These are phyloP conservation scores for Penicillium olsonii DNA, from an alignment of 2,329 filamentous ascomycete species.

Conservation along the genomic window DNA sequence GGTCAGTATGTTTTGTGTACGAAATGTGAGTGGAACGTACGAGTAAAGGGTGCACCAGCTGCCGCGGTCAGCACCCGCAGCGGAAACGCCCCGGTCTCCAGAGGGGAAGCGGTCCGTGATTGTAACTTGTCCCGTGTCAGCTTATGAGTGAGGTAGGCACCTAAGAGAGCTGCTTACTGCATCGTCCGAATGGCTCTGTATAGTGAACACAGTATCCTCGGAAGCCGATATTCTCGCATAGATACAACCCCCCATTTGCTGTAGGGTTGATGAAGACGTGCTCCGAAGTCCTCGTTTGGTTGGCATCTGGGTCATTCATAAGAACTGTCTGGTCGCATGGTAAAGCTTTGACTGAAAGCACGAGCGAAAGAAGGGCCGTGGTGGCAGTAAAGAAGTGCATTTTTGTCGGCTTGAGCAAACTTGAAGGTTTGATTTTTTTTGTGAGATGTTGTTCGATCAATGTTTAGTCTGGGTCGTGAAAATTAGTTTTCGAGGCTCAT, in stretches of 20 bases:
- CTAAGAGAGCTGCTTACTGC: neutral
- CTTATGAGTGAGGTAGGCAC: neutral
- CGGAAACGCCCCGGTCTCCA: neutral
- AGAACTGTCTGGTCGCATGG: neutral
- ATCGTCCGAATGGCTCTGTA: neutral
- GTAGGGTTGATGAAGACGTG: neutral
- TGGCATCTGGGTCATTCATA: neutral
- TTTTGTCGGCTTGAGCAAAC: neutral
- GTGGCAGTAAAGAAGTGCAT: neutral
- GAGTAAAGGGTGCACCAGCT: neutral
- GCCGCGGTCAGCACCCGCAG: neutral
- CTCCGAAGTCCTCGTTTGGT: neutral
- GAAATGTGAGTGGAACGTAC: too few species aligned
- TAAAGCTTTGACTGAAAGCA: neutral
- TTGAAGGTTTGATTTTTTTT: neutral
- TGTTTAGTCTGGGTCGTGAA: too few species aligned
- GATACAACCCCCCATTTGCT: neutral
- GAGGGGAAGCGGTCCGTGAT: neutral
- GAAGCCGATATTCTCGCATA: neutral
- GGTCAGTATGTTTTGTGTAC: neutral
- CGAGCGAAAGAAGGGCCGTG: neutral
- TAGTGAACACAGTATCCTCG: neutral
- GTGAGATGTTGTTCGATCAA: too few species aligned
- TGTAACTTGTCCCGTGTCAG: neutral
- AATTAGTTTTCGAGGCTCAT: neutral